phyloP scores from a whole-genome alignment of 345 rosid genomes.

The Psidium guajava region DNA sequence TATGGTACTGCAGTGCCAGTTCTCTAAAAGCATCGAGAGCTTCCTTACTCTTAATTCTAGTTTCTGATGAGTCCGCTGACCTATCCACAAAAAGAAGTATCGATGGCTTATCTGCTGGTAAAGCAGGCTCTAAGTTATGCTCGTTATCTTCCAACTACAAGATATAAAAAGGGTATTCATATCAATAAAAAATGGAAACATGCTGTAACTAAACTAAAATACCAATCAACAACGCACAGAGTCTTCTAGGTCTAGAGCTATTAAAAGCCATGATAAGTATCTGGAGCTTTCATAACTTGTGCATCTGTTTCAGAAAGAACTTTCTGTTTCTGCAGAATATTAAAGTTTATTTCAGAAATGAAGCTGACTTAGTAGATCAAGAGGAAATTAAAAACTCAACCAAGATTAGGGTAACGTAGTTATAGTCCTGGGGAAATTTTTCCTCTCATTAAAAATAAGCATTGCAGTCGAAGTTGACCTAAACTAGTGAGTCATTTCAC shows the following conservation, averaged over 20 bases:
- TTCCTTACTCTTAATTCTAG: conserved; percentile 45
- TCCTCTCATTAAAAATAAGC: background rate
- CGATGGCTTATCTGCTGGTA: conserved; percentile 67
- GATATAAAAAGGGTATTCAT: background rate
- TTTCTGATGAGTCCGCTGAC: conserved; percentile 42
- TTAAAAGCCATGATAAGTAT: background rate
- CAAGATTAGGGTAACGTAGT: background rate
- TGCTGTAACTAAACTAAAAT: background rate
- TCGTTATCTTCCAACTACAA: conserved; percentile 54
- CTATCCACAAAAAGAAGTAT: conserved; percentile 81
- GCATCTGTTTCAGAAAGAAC: background rate
- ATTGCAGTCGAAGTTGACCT: background rate
- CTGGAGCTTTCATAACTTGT: background rate
- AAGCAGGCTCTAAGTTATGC: conserved; percentile 31
- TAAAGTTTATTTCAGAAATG: background rate
- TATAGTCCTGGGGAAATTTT: background rate
- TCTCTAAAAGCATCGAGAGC: conserved; percentile 60
- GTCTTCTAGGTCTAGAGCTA: background rate
- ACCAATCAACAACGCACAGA: background rate
- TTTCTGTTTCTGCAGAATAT: background rate
- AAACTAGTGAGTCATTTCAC: background rate
- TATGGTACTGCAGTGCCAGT: conserved; percentile 36
- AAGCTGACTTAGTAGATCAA: background rate
- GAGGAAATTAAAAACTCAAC: background rate
- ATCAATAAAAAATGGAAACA: background rate